Percentiles rank a stretch among this genome's conserved stretches.
These are phyloP conservation scores for Bruguiera parviflora DNA, from an alignment of 345 rosid genomes.

Conservation along the genomic window DNA sequence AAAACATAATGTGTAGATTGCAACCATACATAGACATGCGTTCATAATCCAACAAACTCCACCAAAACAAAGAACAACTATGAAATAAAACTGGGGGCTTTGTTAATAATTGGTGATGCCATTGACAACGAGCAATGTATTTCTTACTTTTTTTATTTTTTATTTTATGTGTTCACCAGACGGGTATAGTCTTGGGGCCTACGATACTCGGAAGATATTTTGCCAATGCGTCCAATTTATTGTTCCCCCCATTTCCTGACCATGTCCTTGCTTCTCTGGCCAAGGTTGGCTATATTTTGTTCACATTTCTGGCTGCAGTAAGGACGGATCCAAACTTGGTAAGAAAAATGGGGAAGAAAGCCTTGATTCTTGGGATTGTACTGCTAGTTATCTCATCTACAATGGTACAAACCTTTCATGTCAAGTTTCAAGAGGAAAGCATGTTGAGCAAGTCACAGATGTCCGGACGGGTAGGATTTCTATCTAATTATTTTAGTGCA, in stretches of 20 bases:
- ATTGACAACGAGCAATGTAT: neutral
- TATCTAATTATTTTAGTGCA: neutral
- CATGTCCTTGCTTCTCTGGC: slow-evolving; percentile 14
- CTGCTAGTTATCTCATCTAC: neutral
- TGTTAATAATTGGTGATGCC: too few relatives aligned
- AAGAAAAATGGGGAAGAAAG: slow-evolving; percentile 16
- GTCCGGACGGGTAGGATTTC: too few relatives aligned
- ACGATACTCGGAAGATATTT: slow-evolving; percentile 13
- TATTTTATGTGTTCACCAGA: slow-evolving; percentile 6
- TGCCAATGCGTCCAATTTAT: neutral
- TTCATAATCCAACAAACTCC: too few relatives aligned
- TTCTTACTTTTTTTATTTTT: neutral
- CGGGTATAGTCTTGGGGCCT: slow-evolving; percentile 33
- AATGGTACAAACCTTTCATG: neutral
- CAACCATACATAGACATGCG: too few relatives aligned
- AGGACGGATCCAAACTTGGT: slow-evolving; percentile 24
- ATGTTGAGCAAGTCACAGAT: too few relatives aligned
- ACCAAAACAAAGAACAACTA: too few relatives aligned
- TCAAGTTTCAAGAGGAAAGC: neutral
- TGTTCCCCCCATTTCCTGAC: slow-evolving; percentile 20
- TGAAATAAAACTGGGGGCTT: too few relatives aligned
- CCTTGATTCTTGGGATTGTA: slow-evolving; percentile 12
- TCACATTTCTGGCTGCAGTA: slow-evolving; percentile 29
- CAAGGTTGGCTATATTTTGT: slow-evolving; percentile 24
- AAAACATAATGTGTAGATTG: too few relatives aligned